phyloP scores from a whole-genome alignment of 164 flowering plant species.

The grape (Vitis vinifera) region ASM3070453v1 NC_081815.1:4175001-4175500 shows the following conservation, averaged over 20 bases:
- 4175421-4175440: constrained; percentile 54
- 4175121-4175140: neutral
- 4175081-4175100: constrained; percentile 43
- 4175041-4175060: constrained; percentile 62
- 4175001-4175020: constrained; percentile 39
- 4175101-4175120: neutral
- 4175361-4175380: neutral
- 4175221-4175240: constrained; percentile 57
- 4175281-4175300: constrained; percentile 54
- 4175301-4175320: neutral
- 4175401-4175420: neutral
- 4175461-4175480: constrained; percentile 52
- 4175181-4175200: constrained; percentile 29
- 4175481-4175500: constrained; percentile 52
- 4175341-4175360: no score
- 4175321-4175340: neutral
- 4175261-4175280: constrained; percentile 36
- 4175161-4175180: constrained; percentile 34
- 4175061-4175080: constrained; percentile 56
- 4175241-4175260: constrained; percentile 37
- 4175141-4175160: neutral
- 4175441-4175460: constrained; percentile 50
- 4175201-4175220: constrained; percentile 43
- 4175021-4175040: constrained; percentile 48
- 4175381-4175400: neutral